These are phyloP conservation scores for Termitomyces sp. DNA, from an alignment of 768 basidiomycete species.

Conservation along the genomic window DNA sequence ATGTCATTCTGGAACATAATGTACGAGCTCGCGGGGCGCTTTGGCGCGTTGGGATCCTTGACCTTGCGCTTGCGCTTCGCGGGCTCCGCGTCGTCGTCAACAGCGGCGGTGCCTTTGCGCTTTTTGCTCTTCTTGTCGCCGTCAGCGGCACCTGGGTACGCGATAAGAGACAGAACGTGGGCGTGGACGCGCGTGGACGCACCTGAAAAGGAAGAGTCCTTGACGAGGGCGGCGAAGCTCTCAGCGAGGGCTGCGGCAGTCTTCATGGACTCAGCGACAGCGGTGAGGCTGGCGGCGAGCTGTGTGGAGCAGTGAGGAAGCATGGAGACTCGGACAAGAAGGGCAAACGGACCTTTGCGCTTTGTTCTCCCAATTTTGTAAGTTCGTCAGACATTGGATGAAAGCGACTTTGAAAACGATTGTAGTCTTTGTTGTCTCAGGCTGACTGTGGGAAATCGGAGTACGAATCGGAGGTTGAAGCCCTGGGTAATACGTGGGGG, in stretches of 20 bases:
- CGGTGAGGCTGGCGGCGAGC: conserved; percentile 50
- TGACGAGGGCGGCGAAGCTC: conserved; percentile 46
- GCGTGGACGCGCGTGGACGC: background rate
- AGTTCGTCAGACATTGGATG: conserved; percentile 21
- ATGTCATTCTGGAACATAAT: conserved; percentile 92
- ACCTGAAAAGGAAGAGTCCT: conserved; percentile 20
- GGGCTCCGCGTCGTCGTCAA: conserved; percentile 31
- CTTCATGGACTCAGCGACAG: conserved; percentile 60
- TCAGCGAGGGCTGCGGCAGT: conserved; percentile 59
- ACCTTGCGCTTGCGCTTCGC: conserved; percentile 67
- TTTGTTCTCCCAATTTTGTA: conserved; percentile 23
- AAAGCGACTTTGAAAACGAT: conserved; percentile 8
- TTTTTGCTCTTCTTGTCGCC: conserved; percentile 33
- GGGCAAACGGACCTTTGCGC: conserved; percentile 26
- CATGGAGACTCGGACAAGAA: background rate
- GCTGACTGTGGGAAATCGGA: conserved; percentile 33
- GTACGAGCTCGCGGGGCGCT: conserved; percentile 89
- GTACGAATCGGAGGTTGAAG: conserved; percentile 26
- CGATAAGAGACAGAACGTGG: conserved; percentile 11
- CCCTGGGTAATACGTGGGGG: conserved; percentile 12
- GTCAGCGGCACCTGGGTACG: conserved; percentile 15
- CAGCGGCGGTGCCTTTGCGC: conserved; percentile 44
- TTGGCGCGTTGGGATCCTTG: conserved; percentile 91
- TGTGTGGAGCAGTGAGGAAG: conserved; percentile 22
- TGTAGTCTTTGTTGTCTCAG: conserved; percentile 15